These are phyloP conservation scores for Cordyceps tenuipes DNA, from an alignment of 2,329 filamentous ascomycete species.

Conservation along the genomic window DNA sequence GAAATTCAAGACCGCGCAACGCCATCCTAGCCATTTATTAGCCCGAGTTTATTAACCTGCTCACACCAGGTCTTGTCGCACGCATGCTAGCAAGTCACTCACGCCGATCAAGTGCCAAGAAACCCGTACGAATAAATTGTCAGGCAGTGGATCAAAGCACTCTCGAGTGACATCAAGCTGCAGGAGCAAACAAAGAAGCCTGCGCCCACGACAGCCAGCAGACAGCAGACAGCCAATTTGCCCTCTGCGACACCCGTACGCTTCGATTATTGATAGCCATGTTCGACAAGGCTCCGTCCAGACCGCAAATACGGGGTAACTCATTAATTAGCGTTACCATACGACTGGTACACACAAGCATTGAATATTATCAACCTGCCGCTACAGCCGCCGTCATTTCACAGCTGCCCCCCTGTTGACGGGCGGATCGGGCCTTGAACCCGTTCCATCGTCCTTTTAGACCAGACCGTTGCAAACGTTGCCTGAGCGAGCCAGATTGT, in stretches of 20 bases:
- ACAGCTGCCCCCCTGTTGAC: neutral
- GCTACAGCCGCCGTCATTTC: neutral
- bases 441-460: neutral
- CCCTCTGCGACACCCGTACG: too few relatives aligned
- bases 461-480: slow-evolving; percentile 3
- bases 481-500: neutral
- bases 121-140: neutral
- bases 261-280: neutral
- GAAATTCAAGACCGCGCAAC: too few relatives aligned
- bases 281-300: neutral
- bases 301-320: neutral
- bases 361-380: neutral
- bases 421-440: neutral
- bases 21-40: too few relatives aligned
- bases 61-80: neutral
- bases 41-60: too few relatives aligned
- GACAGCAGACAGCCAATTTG: neutral
- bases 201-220: too few relatives aligned
- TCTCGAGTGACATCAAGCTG: neutral
- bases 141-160: too few relatives aligned
- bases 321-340: too few relatives aligned
- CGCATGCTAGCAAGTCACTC: neutral
- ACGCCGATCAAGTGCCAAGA: neutral
- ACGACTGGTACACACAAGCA: neutral
- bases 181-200: neutral